Evolutionary conservation across 192 early-diverging fungal genomes (phyloP).

Genomic region (Coemansia sp.): DNA sequence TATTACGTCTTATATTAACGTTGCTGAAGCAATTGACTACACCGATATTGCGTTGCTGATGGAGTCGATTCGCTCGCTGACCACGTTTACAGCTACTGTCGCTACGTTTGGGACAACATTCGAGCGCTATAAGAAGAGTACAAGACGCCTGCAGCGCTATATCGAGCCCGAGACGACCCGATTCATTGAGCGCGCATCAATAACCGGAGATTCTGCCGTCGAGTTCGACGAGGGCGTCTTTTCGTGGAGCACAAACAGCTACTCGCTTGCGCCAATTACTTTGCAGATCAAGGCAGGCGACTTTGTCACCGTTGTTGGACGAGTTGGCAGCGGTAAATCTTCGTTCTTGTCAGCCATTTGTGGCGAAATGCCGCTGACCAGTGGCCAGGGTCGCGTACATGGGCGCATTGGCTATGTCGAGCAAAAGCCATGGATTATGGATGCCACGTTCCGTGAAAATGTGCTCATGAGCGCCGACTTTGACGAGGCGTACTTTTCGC

Average conservation of each 20-base stretch:
- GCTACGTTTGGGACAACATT: neutral
- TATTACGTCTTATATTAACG: slow-evolving; percentile 59
- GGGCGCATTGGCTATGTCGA: slow-evolving; percentile 59
- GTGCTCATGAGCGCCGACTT: slow-evolving; percentile 43
- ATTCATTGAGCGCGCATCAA: neutral
- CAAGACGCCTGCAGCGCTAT: slow-evolving; percentile 4
- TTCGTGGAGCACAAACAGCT: slow-evolving; percentile 33
- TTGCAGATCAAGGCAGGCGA: slow-evolving; percentile 65
- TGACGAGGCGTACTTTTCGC: slow-evolving; percentile 27
- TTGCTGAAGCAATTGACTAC: slow-evolving; percentile 16
- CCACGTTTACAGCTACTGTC: slow-evolving; percentile 6
- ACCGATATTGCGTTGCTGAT: slow-evolving; percentile 20
- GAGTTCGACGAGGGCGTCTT: slow-evolving; percentile 28
- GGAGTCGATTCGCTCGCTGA: slow-evolving; percentile 28
- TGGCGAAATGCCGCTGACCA: slow-evolving; percentile 79
- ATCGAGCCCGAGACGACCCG: neutral
- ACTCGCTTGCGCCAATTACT: slow-evolving; percentile 63
- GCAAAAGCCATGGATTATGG: slow-evolving; percentile 48
- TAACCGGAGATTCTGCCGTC: neutral
- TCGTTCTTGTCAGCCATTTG: slow-evolving; percentile 69
- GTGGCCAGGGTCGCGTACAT: slow-evolving; percentile 67
- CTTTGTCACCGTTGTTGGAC: slow-evolving; percentile 78
- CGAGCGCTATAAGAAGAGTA: too few species aligned
- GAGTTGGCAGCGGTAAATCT: slow-evolving; percentile 80
- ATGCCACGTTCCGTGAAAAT: slow-evolving; percentile 54